Conservation (phyloP, 2,329 filamentous ascomycete species). For the Cytospora piceae region DNA sequence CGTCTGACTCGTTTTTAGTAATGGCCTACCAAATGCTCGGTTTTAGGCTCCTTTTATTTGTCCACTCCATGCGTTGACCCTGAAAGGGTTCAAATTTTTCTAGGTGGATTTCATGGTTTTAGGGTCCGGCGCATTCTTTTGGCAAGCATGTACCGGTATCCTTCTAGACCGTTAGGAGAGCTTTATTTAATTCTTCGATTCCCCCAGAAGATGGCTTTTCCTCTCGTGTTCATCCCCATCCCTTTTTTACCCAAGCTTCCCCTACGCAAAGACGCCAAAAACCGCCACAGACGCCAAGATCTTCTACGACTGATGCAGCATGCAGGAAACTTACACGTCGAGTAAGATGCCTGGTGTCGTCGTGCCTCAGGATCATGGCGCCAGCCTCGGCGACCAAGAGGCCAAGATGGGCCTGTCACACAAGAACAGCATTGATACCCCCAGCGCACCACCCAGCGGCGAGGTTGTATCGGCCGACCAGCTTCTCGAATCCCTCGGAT, state of each 20-base stretch:
- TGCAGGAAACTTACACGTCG: background rate
- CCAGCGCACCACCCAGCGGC: slow-evolving; percentile 32
- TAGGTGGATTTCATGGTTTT: slow-evolving; percentile 2
- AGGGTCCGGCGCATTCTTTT: background rate
- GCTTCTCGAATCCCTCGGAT: slow-evolving; percentile 66
- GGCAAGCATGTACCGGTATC: slow-evolving; percentile 13
- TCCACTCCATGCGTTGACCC: background rate
- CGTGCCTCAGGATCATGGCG: slow-evolving; percentile 25
- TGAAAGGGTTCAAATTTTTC: background rate
- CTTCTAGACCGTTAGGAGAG: slow-evolving; percentile 1
- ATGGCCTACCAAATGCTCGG: background rate
- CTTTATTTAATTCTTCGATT: slow-evolving; percentile 14
- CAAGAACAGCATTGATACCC: slow-evolving; percentile 28
- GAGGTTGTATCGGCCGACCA: slow-evolving; percentile 59
- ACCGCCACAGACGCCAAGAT: background rate
- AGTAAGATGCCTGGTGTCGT: slow-evolving; percentile 25
- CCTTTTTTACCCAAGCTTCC: background rate
- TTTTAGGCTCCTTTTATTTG: background rate
- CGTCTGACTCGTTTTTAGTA: slow-evolving; percentile 3
- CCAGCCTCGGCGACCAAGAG: slow-evolving; percentile 19
- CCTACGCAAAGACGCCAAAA: background rate
- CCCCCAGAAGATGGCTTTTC: slow-evolving; percentile 4
- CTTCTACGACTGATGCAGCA: background rate
- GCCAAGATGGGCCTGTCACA: slow-evolving; percentile 12
- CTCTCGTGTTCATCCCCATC: slow-evolving; percentile 4